Percentiles rank a stretch among this genome's conserved stretches.
Evolutionary conservation across 495 filamentous ascomycete genomes (phyloP).

Genomic region (Talaromyces wortmannii): DNA sequence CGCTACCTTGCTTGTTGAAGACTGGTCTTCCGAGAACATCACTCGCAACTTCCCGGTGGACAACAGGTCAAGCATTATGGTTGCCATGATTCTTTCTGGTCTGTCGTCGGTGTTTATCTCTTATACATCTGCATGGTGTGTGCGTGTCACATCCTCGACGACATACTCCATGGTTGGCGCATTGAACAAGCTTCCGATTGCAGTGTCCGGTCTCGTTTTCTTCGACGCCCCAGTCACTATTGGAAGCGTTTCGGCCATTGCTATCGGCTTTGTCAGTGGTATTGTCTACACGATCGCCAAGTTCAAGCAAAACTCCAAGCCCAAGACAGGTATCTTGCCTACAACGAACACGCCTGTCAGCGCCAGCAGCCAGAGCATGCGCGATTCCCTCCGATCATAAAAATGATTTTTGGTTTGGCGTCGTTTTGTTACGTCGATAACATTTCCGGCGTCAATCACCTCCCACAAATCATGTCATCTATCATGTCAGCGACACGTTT

Average conservation of each 20-base stretch:
- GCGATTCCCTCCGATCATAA: conserved; percentile 67
- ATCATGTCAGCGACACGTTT: background rate
- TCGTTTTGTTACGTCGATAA: too few species aligned
- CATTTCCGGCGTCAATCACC: too few species aligned
- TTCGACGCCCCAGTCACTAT: conserved; percentile 94
- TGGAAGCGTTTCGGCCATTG: conserved; percentile 81
- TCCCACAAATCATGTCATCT: background rate
- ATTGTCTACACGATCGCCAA: conserved; percentile 91
- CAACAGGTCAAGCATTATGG: conserved; percentile 63
- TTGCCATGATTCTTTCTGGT: conserved; percentile 92
- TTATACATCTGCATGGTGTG: conserved; percentile 97
- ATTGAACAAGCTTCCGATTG: conserved; percentile 95
- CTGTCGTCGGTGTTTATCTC: conserved; percentile 95
- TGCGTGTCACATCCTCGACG: conserved; percentile 91
- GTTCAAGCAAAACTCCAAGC: conserved; percentile 69
- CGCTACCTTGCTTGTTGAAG: conserved; percentile 76
- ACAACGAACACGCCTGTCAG: conserved; percentile 65
- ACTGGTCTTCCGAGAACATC: conserved; percentile 87
- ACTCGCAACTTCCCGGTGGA: conserved; percentile 78
- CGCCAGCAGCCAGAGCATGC: conserved; percentile 86
- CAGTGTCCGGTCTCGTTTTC: conserved; percentile 84
- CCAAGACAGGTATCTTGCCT: conserved; percentile 56
- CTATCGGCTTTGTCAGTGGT: conserved; percentile 83
- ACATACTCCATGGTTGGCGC: conserved; percentile 98
- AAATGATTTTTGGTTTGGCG: too few species aligned